Evolutionary conservation across 352 stramenopile species (phyloP).

Genomic region (Pythium aquatile): DNA sequence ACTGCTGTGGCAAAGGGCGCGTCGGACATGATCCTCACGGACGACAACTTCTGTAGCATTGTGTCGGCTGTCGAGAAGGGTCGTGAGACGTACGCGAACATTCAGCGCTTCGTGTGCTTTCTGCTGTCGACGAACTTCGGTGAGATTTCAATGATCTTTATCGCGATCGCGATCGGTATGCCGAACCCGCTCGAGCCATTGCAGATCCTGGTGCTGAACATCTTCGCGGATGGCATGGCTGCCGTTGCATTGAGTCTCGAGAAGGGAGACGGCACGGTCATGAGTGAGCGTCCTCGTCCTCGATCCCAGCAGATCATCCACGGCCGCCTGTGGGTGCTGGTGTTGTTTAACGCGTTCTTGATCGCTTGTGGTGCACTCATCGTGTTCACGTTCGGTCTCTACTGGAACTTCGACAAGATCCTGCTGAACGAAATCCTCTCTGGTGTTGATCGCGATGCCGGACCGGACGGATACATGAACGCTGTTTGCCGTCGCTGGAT

Average conservation of each 20-base stretch:
- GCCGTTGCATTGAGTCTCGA: slow-evolving; percentile 69
- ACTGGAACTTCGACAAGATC: slow-evolving; percentile 71
- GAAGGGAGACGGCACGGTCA: slow-evolving; percentile 70
- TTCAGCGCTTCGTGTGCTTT: slow-evolving; percentile 97
- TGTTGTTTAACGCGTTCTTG: slow-evolving; percentile 64
- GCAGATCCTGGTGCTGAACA: slow-evolving; percentile 97
- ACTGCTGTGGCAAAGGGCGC: slow-evolving; percentile 97
- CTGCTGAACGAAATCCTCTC: slow-evolving; percentile 54
- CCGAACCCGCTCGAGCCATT: slow-evolving; percentile 91
- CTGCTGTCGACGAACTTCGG: slow-evolving; percentile 97
- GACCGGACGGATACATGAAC: slow-evolving; percentile 40
- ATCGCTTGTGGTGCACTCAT: slow-evolving; percentile 54
- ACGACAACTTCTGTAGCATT: slow-evolving; percentile 98
- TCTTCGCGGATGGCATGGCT: slow-evolving; percentile 95
- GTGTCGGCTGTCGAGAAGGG: slow-evolving; percentile 95
- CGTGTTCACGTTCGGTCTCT: slow-evolving; percentile 59
- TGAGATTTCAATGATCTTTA: slow-evolving; percentile 88
- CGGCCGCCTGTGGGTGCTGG: slow-evolving; percentile 63
- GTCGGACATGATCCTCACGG: slow-evolving; percentile 96
- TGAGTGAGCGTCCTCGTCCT: slow-evolving; percentile 55
- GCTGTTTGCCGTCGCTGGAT: slow-evolving; percentile 59
- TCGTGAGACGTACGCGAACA: slow-evolving; percentile 97
- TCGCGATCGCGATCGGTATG: slow-evolving; percentile 65
- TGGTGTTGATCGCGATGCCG: slow-evolving; percentile 36
- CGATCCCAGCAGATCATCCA: slow-evolving; percentile 61